Evolutionary conservation across 768 basidiomycete genomes (phyloP).

Genomic region (Daedaleopsis nitida): DNA sequence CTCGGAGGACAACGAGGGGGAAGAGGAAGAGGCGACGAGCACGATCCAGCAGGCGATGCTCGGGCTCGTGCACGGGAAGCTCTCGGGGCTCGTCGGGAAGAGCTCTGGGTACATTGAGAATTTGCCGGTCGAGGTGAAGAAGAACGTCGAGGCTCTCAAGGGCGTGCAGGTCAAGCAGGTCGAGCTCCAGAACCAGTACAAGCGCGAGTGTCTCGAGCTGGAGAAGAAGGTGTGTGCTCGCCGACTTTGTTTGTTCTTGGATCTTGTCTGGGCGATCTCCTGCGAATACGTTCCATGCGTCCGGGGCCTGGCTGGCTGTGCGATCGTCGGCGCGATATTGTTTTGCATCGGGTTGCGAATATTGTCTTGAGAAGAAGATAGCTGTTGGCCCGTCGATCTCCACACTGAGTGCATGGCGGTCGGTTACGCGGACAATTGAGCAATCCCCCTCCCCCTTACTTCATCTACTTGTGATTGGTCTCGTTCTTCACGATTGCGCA

Average conservation of each 20-base stretch:
- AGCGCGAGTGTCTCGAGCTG: slow-evolving; percentile 90
- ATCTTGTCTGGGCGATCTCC: background rate
- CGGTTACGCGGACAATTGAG: background rate
- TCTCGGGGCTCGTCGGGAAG: slow-evolving; percentile 82
- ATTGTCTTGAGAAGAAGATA: background rate
- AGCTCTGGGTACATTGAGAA: slow-evolving; percentile 95
- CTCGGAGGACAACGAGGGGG: slow-evolving; percentile 75
- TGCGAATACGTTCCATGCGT: background rate
- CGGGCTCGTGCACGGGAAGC: slow-evolving; percentile 85
- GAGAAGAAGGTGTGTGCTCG: slow-evolving; percentile 79
- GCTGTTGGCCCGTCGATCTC: no score
- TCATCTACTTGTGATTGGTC: background rate
- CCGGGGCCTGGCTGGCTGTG: background rate
- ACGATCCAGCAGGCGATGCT: slow-evolving; percentile 68
- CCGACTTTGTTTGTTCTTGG: background rate
- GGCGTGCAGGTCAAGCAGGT: slow-evolving; percentile 92
- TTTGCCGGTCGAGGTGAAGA: slow-evolving; percentile 78
- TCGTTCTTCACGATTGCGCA: no score
- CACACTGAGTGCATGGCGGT: background rate
- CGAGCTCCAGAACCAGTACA: slow-evolving; percentile 91
- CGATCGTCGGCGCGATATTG: background rate
- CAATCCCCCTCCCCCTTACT: background rate
- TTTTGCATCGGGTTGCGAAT: background rate
- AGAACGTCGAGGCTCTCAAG: slow-evolving; percentile 88
- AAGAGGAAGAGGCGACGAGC: slow-evolving; percentile 47